Base-by-base conservation (phyloP, 1,284 basidiomycete genomes). In the Ceratorhiza oryzae-sativae region DNA sequence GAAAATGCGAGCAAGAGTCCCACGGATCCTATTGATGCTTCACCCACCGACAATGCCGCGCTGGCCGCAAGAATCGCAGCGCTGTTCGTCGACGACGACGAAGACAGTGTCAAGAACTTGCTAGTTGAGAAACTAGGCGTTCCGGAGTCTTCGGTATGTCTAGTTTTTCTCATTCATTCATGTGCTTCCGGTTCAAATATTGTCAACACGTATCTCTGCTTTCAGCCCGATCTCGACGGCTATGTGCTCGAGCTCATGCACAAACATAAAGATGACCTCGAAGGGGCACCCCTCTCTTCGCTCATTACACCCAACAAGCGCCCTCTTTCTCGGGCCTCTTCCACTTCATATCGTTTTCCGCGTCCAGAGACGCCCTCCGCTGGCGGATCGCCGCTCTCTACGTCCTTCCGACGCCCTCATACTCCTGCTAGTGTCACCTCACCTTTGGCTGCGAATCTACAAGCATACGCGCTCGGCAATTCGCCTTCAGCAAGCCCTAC, bases 201-300 rank as follows among this genome's bases (percentile, higher is more conserved):
- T 78, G 80, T 58, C 80, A 78, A 18, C 77, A 77, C 9, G 71
- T 65, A 71, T 61, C 39, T 23, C 13, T 36, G 18, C 27, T 58
- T 48, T 15, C 30, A 49, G 62, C 41, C 56, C 77, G 41, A 71
- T 55, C 67, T 53, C 65, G 68, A 72, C 58, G 89, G 82, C 76
- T 85, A 87, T 78, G 89, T 93, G 71, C 84, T 94, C 32, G 91
- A 93, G 78, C 84, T 94, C 73, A 93, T 94, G 92, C 92, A 94
- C 80, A 90, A 90, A 80, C 91, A 93, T 79, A 84, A 87, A 72
- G 92, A 93, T 82, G 92, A 94, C 79, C 81, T 90, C 58, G 89
- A 90, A 49, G 90, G 90, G 23, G 90, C 93, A 3, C 92, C 92
- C 0, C 93, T 94, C 78, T 82, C 91, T 65, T 91, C 90, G 80